Base-by-base conservation (phyloP, 1,284 basidiomycete genomes). In the Takashimella koratensis region DNA sequence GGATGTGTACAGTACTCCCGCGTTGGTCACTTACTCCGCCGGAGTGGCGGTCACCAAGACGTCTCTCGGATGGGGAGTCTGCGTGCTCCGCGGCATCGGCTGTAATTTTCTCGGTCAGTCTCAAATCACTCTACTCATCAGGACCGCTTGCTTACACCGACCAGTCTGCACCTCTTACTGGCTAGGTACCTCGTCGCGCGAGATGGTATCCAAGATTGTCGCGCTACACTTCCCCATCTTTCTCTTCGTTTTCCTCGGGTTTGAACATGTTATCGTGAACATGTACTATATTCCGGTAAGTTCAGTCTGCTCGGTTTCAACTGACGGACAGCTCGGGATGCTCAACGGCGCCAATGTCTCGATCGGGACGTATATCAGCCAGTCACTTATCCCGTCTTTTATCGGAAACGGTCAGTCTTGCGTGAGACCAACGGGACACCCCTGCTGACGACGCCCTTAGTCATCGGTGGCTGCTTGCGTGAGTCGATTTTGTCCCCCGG, bases 211-310 rank as follows among this genome's bases (percentile, higher is more conserved):
- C 30, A 75, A 75, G 56, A 65, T 75, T 11, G 49, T 68, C 24
- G 69, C 66, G 2, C 49, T 67, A 16, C 68, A 70, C 55, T 65
- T 75, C 60, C 74, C 74, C 5, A 65, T 74, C 43, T 66, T 68
- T 44, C 59, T 69, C 21, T 75, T 75, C 47, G 71, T 76, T 13
- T 57, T 71, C 30, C 57, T 63, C 26, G 60, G 65, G 3, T 75
- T 69, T 49, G 71, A 76, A 51, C 74, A 75, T 55, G 71, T 76
- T 30, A 67, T 74, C 4, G 73, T 73, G 8, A 73, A 73, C 63
- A 67, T 67, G 65, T 74, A 67, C 54, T 62, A 68, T 51, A 63
- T 76, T 43, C 68, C 66, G 19, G 63, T 65, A n/a, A n/a, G 23
- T 21, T 8, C 19, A 23, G 20, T 11, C 21, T 8, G 5, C n/a